Base-by-base conservation (phyloP, 2,329 filamentous ascomycete genomes). In the Trichoderma sp. region DNA sequence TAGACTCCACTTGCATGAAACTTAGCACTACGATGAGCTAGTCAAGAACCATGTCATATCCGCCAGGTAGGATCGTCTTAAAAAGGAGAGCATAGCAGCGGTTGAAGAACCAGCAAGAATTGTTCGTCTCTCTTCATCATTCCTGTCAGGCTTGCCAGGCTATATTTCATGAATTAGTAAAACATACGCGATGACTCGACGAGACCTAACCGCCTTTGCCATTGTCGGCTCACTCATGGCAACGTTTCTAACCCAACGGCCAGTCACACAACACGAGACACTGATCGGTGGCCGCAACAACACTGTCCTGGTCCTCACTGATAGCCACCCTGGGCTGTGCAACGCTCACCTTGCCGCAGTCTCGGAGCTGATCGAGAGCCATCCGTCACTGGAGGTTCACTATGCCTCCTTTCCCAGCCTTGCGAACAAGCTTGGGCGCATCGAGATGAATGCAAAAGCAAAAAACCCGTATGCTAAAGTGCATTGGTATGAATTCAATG, bases 301-400 rank as follows among this genome's bases (percentile, higher is more conserved):
- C 56, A 78, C 77, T 2, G 74, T 79, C 16, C 76, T 81, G 11
- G 77, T 81, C 68, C 57, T 81, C 47, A 74, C 75, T 24, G 77
- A 77, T 69, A 71, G 71, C 10, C 76, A 79, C 10, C 74, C 75
- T 61, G 80, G 80, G 33, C 73, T 79, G 10, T 77, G 76, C 11
- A 82, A 82, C 57, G 79, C 80, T 21, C 78, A 78, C 63, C 69
- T 81, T 14, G 78, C 79, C 5, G 79, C 80, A 5, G 71, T 73
- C n/a, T 74, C 75, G 1, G 76, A 78, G 0, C 70, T 82, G 6
- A 58, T 81, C 3, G 78, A 80, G 21, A 72, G 75, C 1, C 72
- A 79, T 31, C 74, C 78, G 0, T 69, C 76, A 16, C 71, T 80
- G 21, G 71, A 79, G 3, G 70, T 81, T 0, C 79, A 81, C 63